A percentile compares a stretch with the other conserved stretches of the same genome.
Conservation (phyloP, 768 basidiomycete species). For the Rhodotorula graminis region DNA sequence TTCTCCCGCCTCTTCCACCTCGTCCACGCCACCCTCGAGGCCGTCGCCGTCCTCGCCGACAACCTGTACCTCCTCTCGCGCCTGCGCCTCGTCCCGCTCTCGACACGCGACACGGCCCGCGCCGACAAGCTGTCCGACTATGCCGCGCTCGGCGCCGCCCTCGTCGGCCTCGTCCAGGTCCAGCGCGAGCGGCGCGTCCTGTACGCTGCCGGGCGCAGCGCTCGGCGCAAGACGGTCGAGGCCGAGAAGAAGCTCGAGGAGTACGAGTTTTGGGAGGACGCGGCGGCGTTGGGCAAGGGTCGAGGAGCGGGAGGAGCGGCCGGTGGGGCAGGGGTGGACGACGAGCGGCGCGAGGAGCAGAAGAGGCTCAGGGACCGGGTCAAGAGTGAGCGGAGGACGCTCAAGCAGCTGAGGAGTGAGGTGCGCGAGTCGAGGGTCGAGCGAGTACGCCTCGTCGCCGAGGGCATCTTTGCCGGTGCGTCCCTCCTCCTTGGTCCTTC, state of each 20-base stretch:
- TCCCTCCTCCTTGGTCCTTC: not conserved
- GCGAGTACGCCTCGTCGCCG: not conserved
- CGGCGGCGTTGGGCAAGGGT: no score
- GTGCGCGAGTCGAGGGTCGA: constrained; percentile 2
- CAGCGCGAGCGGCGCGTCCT: not conserved
- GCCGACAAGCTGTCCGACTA: constrained; percentile 2
- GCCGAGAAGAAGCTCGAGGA: constrained; percentile 3
- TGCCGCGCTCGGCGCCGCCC: not conserved
- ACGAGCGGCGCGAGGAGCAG: constrained; percentile 1
- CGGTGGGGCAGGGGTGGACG: not conserved
- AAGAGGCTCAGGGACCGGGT: constrained; percentile 1
- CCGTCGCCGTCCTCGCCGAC: constrained; percentile 4
- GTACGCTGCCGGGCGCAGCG: not conserved
- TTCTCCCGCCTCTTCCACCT: not conserved
- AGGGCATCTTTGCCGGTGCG: constrained; percentile 23
- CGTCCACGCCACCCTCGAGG: not conserved
- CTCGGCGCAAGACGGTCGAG: not conserved
- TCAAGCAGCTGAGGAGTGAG: not conserved
- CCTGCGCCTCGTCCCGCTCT: constrained; percentile 4
- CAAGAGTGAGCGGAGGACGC: not conserved
- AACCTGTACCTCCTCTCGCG: constrained; percentile 12
- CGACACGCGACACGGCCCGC: not conserved
- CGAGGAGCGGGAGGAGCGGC: not conserved
- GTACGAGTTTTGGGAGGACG: constrained; percentile 10
- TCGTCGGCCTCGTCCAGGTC: not conserved